Evolutionary conservation across 1,284 basidiomycete genomes (phyloP), one percentile per base, ranked within the genome.

Genomic region (Tilletia horrida): DNA sequence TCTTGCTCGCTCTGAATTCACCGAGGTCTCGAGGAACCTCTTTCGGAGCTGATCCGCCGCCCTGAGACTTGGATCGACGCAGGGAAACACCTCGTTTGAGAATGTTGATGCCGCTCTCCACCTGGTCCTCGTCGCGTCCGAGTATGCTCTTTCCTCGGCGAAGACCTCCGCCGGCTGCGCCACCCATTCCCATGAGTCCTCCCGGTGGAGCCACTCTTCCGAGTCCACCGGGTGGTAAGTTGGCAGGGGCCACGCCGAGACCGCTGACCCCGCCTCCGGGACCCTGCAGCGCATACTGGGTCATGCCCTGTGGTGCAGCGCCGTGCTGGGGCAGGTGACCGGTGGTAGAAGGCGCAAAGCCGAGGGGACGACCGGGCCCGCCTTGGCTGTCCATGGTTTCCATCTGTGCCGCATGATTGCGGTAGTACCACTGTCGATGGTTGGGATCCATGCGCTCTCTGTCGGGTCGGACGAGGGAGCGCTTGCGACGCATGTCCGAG

Each of bases 391-490:
- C 71, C 62, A 75, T 70, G 27, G 73, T 68, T 55, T 81, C 88
- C 82, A 92, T 86, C 79, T 91, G 88, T 23, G 90, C 89, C 16
- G 92, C 91, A 83, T 91, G 93, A 72, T 87, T 90, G 65, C 93
- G 89, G 84, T 98, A 98, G 84, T 97, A 91, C 89, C 91, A 98
- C 75, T 95, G 89, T 52, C 93, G 87, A 85, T 97, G 93, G 62
- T 88, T 89, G 9, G 94, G 93, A 80, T 97, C 94, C 78, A 97
- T 92, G 85, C 95, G 91, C 85, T 97, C 95, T 71, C 95, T 86
- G 83, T 98, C 95, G 8, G 96, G 95, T 67, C 88, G 86, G 66
- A 97, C 92, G 61, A 98, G 87, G 79, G 90, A 92, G 87, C 94
- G 95, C 86, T 97, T 97, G 80, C 94, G 84, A 67, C 85, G 84